Percentiles rank a stretch among this genome's conserved stretches.
Evolutionary conservation across 2,329 filamentous ascomycete species (phyloP).

Genomic region (Colletotrichum endophyticum): DNA sequence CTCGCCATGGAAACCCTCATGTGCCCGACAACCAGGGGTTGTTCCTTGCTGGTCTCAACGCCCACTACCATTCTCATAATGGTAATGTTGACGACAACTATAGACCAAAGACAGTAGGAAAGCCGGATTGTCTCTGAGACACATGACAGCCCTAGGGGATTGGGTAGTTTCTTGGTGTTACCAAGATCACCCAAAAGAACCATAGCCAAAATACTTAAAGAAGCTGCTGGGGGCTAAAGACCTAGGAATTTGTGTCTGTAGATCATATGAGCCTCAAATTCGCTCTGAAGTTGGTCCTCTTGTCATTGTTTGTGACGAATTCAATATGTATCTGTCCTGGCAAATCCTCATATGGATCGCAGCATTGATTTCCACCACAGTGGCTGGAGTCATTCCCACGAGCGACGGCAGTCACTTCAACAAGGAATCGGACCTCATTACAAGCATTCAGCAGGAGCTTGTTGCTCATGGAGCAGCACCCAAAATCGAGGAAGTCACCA

Average conservation of each 20-base stretch:
- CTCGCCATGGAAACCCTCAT: not conserved
- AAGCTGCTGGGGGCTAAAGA: not conserved
- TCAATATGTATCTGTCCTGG: not conserved
- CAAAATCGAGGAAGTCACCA: not conserved
- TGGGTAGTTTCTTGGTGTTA: not conserved
- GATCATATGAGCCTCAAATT: not conserved
- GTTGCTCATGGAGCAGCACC: not conserved
- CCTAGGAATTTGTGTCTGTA: not conserved
- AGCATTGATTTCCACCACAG: not conserved
- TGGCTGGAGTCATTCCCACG: not conserved
- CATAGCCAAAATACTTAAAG: not conserved
- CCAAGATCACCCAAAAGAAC: not conserved
- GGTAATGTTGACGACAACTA: not conserved
- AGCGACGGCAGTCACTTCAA: not conserved
- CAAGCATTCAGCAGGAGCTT: not conserved
- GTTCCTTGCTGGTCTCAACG: not conserved
- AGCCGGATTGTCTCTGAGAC: not conserved
- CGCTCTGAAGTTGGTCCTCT: not conserved
- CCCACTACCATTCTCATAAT: no score
- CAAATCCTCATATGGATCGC: not conserved
- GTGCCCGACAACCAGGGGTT: not conserved
- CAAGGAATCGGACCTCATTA: not conserved
- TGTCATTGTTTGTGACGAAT: not conserved
- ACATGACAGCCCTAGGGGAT: not conserved
- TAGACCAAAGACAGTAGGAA: not conserved